These are phyloP conservation scores for Grosmannia huntii DNA, from an alignment of 2,329 filamentous ascomycete species.

Conservation along the genomic window DNA sequence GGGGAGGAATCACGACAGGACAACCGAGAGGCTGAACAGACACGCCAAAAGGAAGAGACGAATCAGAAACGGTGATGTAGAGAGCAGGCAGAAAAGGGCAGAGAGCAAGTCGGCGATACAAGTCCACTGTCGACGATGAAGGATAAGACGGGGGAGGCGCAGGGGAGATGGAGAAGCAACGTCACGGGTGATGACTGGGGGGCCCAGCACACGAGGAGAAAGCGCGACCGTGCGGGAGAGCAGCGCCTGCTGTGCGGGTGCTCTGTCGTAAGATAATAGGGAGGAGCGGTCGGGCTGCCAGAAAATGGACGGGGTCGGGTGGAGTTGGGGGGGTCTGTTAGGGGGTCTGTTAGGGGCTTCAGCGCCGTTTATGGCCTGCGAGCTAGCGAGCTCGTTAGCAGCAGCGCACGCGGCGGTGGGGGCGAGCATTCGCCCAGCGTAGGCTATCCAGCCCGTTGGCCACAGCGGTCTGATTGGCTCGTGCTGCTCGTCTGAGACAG, in stretches of 20 bases:
- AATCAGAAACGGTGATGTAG: background rate
- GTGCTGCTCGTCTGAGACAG: too few species aligned
- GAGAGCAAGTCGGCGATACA: background rate
- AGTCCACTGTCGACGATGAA: background rate
- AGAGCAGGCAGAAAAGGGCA: background rate
- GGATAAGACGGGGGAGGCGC: background rate
- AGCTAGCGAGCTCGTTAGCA: too few species aligned
- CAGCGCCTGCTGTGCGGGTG: background rate
- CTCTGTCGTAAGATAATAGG: background rate
- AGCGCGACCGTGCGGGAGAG: background rate
- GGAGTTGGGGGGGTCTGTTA: too few species aligned
- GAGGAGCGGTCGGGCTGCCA: background rate
- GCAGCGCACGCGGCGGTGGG: too few species aligned
- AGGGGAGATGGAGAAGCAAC: background rate
- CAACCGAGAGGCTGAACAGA: background rate
- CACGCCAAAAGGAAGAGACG: background rate
- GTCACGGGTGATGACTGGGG: conserved; percentile 1
- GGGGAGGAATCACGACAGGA: background rate
- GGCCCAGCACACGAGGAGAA: background rate
- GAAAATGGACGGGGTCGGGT: background rate
- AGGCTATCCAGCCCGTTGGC: too few species aligned
- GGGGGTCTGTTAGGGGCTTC: too few species aligned
- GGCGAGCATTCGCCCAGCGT: too few species aligned
- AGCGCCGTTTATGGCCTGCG: too few species aligned
- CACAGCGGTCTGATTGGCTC: too few species aligned